Base-by-base conservation (phyloP, 2,329 filamentous ascomycete species). In the Aureobasidium sp. region DNA sequence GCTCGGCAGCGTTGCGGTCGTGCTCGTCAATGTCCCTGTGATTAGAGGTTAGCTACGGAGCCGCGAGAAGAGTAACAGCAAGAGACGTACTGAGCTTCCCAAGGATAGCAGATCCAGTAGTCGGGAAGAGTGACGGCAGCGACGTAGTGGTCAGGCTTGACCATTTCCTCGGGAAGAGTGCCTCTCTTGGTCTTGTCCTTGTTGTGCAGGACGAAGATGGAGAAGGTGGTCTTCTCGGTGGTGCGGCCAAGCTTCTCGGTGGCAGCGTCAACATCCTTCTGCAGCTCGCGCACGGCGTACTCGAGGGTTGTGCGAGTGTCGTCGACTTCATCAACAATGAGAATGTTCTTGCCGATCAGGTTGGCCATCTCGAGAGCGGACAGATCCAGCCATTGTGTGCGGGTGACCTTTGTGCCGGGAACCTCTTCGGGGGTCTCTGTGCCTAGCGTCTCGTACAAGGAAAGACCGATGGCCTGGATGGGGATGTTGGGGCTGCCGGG, bases 121-220 rank as follows among this genome's bases (percentile, higher is more conserved):
- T 99, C 93, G n/a, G 83, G 84, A 36, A 95, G 89, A 6, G 93
- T 97, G 72, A 88, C 81, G 27, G 94, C 91, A 27, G 94, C 94
- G 67, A 89, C 76, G 77, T 99, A 99, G 69, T 88, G 82, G 62
- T 83, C 83, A 44, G 21, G 21, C 21, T 81, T 77, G 66, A 93
- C 80, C 83, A 97, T 91, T 41, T 91, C 86, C 25, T 84, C 71
- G 11, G 94, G 92, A 61, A 99, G 81, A 25, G 77, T 78, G 59
- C 94, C 94, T 82, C 97, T 96, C 86, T 99, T 99, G 61, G 79
- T 66, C 84, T 99, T 97, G 77, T 97, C 85, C 85, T 99, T 99
- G 83, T 99, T 99, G 77, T 99, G 94, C 71, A 99, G 82, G 62
- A 99, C 94, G 75, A 99, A 99, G 72, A 99, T 89, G 73, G 85